Evolutionary conservation across 1,139 yeast species (phyloP).

Genomic region (Candida albicans): DNA sequence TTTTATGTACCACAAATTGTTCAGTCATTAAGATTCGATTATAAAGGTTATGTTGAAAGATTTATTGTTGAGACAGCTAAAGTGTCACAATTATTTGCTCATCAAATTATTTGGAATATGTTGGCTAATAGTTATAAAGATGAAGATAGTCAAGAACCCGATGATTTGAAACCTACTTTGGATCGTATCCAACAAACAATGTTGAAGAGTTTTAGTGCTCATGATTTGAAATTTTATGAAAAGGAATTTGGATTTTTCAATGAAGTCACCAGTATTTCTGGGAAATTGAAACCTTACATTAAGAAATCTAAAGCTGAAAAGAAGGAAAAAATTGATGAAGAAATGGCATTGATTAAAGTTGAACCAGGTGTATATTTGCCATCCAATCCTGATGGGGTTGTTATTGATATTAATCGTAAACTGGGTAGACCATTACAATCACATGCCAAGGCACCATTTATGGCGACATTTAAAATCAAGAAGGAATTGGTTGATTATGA

Average conservation of each 20-base stretch:
- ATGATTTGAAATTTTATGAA: constrained; percentile 68
- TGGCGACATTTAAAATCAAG: constrained; percentile 90
- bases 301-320: constrained; percentile 94
- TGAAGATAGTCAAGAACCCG: constrained; percentile 81
- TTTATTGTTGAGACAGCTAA: constrained; percentile 91
- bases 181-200: constrained; percentile 73
- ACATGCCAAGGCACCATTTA: constrained; percentile 97
- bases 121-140: constrained; percentile 89
- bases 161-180: constrained; percentile 76
- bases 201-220: constrained; percentile 58
- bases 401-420: constrained; percentile 85
- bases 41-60: constrained; percentile 80
- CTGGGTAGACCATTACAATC: constrained; percentile 97
- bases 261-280: constrained; percentile 91
- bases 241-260: constrained; percentile 87
- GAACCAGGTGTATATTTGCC: constrained; percentile 90
- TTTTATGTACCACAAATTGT: constrained; percentile 98
- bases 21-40: constrained; percentile 83
- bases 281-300: constrained; percentile 90
- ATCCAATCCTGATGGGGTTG: constrained; percentile 94
- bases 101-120: constrained; percentile 98
- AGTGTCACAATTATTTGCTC: constrained; percentile 89
- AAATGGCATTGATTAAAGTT: constrained; percentile 78
- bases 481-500: constrained; percentile 50
- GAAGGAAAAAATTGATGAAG: constrained; percentile 94